These are phyloP conservation scores for Hymenoscyphus infarciens DNA, from an alignment of 2,329 filamentous ascomycete genomes.

Conservation along the genomic window DNA sequence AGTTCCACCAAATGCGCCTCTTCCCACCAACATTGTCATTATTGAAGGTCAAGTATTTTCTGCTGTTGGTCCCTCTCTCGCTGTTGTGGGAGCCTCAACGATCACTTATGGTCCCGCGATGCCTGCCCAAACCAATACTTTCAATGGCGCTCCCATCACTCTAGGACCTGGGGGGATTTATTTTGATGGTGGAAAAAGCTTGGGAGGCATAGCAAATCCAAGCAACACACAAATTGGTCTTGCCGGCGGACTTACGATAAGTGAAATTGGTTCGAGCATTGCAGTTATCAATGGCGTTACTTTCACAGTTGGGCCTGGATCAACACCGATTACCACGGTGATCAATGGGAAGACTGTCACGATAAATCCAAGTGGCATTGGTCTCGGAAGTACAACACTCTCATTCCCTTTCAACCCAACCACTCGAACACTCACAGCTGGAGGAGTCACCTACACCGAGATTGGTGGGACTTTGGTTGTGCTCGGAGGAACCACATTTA, in stretches of 20 bases:
- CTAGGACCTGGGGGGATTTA: conserved; percentile 25
- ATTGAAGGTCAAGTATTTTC: conserved; percentile 25
- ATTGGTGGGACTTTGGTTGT: conserved; percentile 24
- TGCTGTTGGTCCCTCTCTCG: conserved; percentile 23
- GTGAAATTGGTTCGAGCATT: conserved; percentile 29
- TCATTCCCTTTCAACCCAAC: conserved; percentile 25
- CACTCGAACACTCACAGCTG: conserved; percentile 24
- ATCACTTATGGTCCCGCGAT: conserved; percentile 25
- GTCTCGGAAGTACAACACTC: conserved; percentile 22
- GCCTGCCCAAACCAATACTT: conserved; percentile 20
- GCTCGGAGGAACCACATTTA: conserved; percentile 29
- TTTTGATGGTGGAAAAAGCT: conserved; percentile 21
- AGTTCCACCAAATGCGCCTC: conserved; percentile 17
- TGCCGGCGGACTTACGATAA: conserved; percentile 29
- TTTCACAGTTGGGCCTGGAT: conserved; percentile 48
- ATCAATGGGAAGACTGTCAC: conserved; percentile 50
- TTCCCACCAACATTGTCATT: conserved; percentile 27
- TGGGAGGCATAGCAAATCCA: conserved; percentile 23
- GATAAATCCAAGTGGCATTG: conserved; percentile 48
- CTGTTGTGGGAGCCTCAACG: conserved; percentile 20
- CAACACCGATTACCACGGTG: conserved; percentile 43
- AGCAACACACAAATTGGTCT: conserved; percentile 27
- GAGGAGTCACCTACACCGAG: conserved; percentile 27
- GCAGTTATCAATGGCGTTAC: conserved; percentile 49
- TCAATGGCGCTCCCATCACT: conserved; percentile 29